Evolutionary conservation across 106 monocot species (phyloP), one percentile per base, ranked within the genome.

Genomic region (Dendrobium catenatum): DNA sequence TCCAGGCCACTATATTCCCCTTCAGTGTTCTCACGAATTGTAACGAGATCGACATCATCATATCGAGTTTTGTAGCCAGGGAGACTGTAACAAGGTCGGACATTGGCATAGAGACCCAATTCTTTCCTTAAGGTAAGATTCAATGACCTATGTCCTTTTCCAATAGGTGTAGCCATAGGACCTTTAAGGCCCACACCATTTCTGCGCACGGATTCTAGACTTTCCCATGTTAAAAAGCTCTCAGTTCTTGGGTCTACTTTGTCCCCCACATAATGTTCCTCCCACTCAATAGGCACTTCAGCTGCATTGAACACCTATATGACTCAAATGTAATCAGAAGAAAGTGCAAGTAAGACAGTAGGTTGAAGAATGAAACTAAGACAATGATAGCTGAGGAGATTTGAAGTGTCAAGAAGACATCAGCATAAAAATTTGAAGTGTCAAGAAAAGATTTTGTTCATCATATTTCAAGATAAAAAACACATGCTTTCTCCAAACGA

Each of bases 81-180:
- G 64, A 95, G 89, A 55, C 95, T 95, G 75, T 85, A 86, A 61
- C 95, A 95, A 76, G 95, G 95, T 75, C 93, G 86, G 11, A 95
- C 95, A 85, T 95, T 95, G 59, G 95, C 93, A 87, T 85, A 95
- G 15, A 95, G 83, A 73, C 95, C 93, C 73, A 95, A 85, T 79
- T 95, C 95, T 81, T 94, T 96, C 82, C 96, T 86, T 29, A 96
- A 58, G 15, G 96, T 96, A 77, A 93, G 89, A 55, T 96, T 96
- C 77, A 96, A 82, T 20, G 96, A 96, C 59, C 94, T 86, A 67
- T 94, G 94, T n/a, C 96, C 96, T 66, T 96, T 96, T 54, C 96
- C 96, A 89, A 96, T 92, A 78, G 96, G 96, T 40, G 94, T 96
- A 79, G 96, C 94, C 96, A 96, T 96, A 58, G 96, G 96, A 5